Conservation (phyloP, 805 yeast genomes). For the Candida tibetensis region DNA sequence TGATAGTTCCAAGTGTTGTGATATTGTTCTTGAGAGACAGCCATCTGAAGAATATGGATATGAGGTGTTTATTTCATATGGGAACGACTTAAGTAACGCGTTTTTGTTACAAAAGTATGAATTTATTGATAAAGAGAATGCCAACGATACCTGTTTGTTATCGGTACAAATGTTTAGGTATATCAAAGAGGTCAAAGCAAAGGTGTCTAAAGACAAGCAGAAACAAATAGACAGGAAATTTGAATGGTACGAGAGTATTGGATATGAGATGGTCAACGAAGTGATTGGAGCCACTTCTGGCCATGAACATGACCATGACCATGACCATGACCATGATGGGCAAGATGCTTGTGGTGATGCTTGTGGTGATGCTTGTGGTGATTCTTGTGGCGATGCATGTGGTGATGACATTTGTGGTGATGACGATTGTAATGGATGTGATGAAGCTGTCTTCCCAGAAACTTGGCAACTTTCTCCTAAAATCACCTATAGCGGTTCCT, state of each 20-base stretch:
- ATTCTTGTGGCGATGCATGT: conserved; percentile 17
- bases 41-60: conserved; percentile 40
- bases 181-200: conserved; percentile 21
- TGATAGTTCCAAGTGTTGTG: conserved; percentile 58
- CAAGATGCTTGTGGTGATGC: conserved; percentile 13
- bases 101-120: conserved; percentile 75
- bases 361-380: conserved; percentile 16
- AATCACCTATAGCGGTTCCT: conserved; percentile 40
- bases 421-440: conserved; percentile 12
- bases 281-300: conserved; percentile 8
- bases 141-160: conserved; percentile 56
- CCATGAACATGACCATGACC: conserved; percentile 8
- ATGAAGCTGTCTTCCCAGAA: conserved; percentile 26
- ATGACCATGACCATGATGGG: conserved; percentile 7
- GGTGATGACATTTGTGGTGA: conserved; percentile 16
- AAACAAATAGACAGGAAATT: conserved; percentile 36
- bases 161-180: conserved; percentile 46
- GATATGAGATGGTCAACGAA: conserved; percentile 39
- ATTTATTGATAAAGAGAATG: conserved; percentile 51
- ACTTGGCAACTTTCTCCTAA: conserved; percentile 46
- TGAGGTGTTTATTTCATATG: conserved; percentile 83
- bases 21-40: conserved; percentile 49
- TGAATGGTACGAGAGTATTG: conserved; percentile 49
- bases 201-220: conserved; percentile 23
- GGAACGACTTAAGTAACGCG: conserved; percentile 62